phyloP scores from a whole-genome alignment of 495 filamentous ascomycete genomes.

The Aspergillus affinis region DNA sequence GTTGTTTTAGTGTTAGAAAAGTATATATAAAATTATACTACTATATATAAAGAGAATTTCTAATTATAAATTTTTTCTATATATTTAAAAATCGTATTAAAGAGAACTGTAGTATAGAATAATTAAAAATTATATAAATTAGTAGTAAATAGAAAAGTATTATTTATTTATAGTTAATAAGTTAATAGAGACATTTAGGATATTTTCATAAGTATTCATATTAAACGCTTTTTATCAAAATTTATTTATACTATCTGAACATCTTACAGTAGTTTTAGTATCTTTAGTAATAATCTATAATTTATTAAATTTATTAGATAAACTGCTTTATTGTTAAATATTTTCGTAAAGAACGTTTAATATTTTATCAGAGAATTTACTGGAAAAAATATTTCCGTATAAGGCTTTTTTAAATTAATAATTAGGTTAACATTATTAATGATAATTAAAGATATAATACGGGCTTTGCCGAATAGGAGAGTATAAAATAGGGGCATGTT shows the following conservation, averaged over 20 bases:
- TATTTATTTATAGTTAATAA: constrained; percentile 2
- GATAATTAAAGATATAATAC: too few relatives aligned
- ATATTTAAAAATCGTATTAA: background rate
- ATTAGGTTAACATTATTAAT: too few relatives aligned
- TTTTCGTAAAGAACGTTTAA: background rate
- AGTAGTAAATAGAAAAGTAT: constrained; percentile 1
- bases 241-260: constrained; percentile 4
- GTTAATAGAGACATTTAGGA: constrained; percentile 3
- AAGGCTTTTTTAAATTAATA: too few relatives aligned
- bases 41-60: constrained; percentile 2
- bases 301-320: constrained; percentile 8
- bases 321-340: background rate
- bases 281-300: constrained; percentile 10
- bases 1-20: background rate
- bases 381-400: too few relatives aligned
- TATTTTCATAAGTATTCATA: constrained; percentile 1
- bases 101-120: background rate
- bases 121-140: background rate
- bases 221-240: constrained; percentile 1
- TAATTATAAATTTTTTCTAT: constrained; percentile 6
- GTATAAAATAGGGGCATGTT: too few relatives aligned
- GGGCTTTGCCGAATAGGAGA: too few relatives aligned
- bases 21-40: background rate
- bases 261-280: constrained; percentile 2
- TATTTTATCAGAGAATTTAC: too few relatives aligned